Base-by-base conservation (phyloP, 1,139 yeast genomes). In the Neolecta irregularis region DNA sequence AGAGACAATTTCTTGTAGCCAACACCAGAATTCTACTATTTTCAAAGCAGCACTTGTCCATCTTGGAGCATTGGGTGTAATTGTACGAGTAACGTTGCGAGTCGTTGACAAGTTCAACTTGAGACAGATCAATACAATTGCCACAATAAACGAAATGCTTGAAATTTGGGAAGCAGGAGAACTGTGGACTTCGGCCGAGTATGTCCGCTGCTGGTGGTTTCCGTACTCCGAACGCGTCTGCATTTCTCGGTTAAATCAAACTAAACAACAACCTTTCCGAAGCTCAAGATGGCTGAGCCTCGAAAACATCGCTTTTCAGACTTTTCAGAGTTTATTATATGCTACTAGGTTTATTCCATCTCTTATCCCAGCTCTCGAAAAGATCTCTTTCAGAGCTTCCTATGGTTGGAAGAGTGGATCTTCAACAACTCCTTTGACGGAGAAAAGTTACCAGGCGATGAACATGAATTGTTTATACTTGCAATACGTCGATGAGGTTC, bases 391-490 rank as follows among this genome's bases (percentile, higher is more conserved):
- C 53, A 62, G 64, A 20, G 76, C 78, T 54, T 95, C 81, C 57
- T 88, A 76, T 49, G 93, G 94, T 11, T 57, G 61, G 28, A 15
- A 20, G 12, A 18, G 9, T 9, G 40, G 37, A 6, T 69, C 70
- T 13, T 91, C 77, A 50, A 75, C 80, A 8, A 59, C 67, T 35
- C 78, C 80, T 3, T n/a, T n/a, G n/a, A 83, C 85, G 5, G 88
- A 77, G 50, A 32, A 41, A 11, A 76, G 91, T 2, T 85, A 78
- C 24, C 85, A 78, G 44, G 93, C 85, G 2, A 71, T 85, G 49
- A 83, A 81, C 54, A 81, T 88, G 93, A 96, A 88, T 59, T 88
- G 98, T 54, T 61, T 85, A 46, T 88, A 83, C 54, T 74, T 85
- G 32, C 98, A 88, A 56, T 85, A 76, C 58, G 98, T 88, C 38